phyloP scores from a whole-genome alignment of 306 rosid genomes.

The Chamaecrista fasciculata region DNA sequence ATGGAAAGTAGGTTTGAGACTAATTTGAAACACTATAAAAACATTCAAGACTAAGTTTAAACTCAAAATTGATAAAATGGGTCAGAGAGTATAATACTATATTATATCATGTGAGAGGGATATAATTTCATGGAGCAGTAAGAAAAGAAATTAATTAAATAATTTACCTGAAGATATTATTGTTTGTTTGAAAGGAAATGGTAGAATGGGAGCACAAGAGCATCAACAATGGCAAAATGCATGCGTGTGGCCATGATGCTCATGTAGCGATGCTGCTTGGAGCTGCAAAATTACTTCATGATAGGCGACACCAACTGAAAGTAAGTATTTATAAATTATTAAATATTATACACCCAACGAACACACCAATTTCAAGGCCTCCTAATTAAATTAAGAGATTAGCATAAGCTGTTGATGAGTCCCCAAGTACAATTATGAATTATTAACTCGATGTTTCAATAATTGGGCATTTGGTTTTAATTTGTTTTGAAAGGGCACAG shows the following conservation, averaged over 20 bases:
- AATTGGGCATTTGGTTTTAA: too few species aligned
- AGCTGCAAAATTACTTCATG: conserved; percentile 58
- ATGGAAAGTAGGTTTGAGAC: too few species aligned
- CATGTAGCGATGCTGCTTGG: conserved; percentile 63
- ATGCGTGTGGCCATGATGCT: conserved; percentile 61
- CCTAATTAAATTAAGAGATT: too few species aligned
- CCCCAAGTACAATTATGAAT: too few species aligned
- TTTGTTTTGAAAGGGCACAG: conserved; percentile 42
- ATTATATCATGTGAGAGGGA: too few species aligned
- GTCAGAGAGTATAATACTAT: too few species aligned
- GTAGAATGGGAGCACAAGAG: conserved; percentile 64
- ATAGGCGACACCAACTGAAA: conserved; percentile 36
- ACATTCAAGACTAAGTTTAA: too few species aligned
- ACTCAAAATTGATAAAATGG: too few species aligned
- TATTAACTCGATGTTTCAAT: too few species aligned
- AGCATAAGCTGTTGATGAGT: neutral
- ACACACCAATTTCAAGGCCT: neutral
- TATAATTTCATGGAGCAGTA: neutral
- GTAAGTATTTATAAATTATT: conserved; percentile 8
- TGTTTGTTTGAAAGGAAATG: conserved; percentile 41
- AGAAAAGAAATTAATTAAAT: neutral
- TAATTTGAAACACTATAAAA: too few species aligned
- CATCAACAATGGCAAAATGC: conserved; percentile 55
- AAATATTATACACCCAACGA: neutral
- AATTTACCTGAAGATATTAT: neutral